A percentile compares a stretch with the other conserved stretches of the same genome.
Evolutionary conservation across 805 yeast genomes (phyloP).

Genomic region (Cyberlindnera nakhonratchasimensis): DNA sequence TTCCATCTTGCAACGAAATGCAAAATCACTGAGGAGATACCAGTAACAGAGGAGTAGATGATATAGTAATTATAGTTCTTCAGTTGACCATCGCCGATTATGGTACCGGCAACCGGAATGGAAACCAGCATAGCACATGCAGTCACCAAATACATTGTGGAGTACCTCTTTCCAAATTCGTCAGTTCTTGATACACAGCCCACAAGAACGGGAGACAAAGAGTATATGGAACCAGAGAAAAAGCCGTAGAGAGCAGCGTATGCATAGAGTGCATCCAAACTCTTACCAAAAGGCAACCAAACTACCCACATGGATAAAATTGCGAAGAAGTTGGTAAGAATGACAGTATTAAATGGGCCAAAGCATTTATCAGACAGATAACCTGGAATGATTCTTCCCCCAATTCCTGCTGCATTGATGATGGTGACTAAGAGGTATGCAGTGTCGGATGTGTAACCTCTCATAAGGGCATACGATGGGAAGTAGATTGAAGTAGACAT

Average conservation of each 20-base stretch:
- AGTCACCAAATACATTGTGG: slow-evolving; percentile 55
- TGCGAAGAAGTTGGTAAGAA: slow-evolving; percentile 32
- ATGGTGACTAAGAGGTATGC: slow-evolving; percentile 48
- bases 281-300: slow-evolving; percentile 43
- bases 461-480: slow-evolving; percentile 49
- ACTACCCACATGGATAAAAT: slow-evolving; percentile 24
- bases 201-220: slow-evolving; percentile 56
- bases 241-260: slow-evolving; percentile 53
- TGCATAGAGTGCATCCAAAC: slow-evolving; percentile 36
- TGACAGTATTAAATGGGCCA: slow-evolving; percentile 53
- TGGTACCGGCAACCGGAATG: slow-evolving; percentile 49
- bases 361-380: slow-evolving; percentile 39
- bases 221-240: slow-evolving; percentile 51
- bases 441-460: slow-evolving; percentile 41
- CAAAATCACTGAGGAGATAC: slow-evolving; percentile 35
- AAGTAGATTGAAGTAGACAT: slow-evolving; percentile 46
- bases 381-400: slow-evolving; percentile 46
- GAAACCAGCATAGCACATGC: slow-evolving; percentile 47
- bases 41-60: slow-evolving; percentile 40
- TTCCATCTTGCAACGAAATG: slow-evolving; percentile 40
- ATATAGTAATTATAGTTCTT: slow-evolving; percentile 41
- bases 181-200: slow-evolving; percentile 55
- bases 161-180: slow-evolving; percentile 52
- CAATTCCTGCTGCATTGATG: slow-evolving; percentile 42
- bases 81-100: slow-evolving; percentile 35